Base-by-base conservation (phyloP, 1,139 yeast species). In the Nakaseomyces uthaithaninus region DNA sequence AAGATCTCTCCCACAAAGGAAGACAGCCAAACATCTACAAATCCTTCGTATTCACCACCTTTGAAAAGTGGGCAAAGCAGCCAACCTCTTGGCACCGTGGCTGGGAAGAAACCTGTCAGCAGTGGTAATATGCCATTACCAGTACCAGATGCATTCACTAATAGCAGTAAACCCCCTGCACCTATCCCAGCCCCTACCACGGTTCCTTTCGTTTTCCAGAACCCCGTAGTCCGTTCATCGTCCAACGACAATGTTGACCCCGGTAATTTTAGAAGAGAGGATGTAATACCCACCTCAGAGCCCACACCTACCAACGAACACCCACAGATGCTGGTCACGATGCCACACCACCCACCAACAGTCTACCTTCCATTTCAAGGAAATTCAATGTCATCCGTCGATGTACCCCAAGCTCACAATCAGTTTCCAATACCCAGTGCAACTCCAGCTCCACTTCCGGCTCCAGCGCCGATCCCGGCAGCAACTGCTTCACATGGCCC, bases 1-100 rank as follows among this genome's bases (percentile, higher is more conserved):
- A 55, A 50, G 33, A 26, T 54, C 6, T 14, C 17, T 17, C 4
- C 35, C 8, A 24, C 24, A 20, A 20, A 31, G 11, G 25, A 22
- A 8, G 8, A 11, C 25, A 22, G 25, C 25, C 11, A 8, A 8
- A 22, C 25, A n/a, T n/a, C n/a, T n/a, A n/a, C n/a, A n/a, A n/a
- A n/a, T n/a, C n/a, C n/a, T n/a, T n/a, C n/a, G n/a, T n/a, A n/a
- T n/a, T n/a, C n/a, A n/a, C n/a, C n/a, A n/a, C n/a, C n/a, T n/a
- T n/a, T n/a, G n/a, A n/a, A n/a, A n/a, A n/a, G n/a, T n/a, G n/a
- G n/a, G n/a, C n/a, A n/a, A n/a, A n/a, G n/a, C n/a, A n/a, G n/a
- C n/a, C n/a, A n/a, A n/a, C n/a, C n/a, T n/a, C n/a, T n/a, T 8
- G 33, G 33, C 5, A 7, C 33, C 2, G 33, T 28, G 8, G 20